Conservation (phyloP, 2,329 filamentous ascomycete species). For the Ophiocordyceps camponoti-floridani region DNA sequence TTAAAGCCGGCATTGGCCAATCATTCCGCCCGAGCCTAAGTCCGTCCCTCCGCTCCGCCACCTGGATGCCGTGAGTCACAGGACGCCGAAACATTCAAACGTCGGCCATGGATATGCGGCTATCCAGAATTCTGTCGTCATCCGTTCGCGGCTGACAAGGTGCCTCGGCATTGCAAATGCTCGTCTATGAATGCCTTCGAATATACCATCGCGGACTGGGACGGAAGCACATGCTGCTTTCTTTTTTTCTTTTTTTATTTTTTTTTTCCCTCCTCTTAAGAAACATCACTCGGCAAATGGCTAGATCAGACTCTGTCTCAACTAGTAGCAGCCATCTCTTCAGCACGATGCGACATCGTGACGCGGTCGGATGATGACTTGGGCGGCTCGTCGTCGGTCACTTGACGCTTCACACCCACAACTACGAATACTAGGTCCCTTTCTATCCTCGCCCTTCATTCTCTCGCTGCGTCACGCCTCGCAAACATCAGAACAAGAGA, state of each 20-base stretch:
- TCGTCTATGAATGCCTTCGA: not conserved
- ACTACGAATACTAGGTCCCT: not conserved
- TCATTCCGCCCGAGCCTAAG: not conserved
- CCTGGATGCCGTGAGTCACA: not conserved
- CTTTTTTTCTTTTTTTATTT: not conserved
- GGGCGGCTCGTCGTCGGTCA: not conserved
- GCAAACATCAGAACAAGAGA: too few species aligned
- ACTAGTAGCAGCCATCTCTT: not conserved
- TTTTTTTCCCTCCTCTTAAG: not conserved
- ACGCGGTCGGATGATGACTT: not conserved
- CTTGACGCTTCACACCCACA: not conserved
- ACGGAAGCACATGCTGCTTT: not conserved
- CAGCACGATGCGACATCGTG: not conserved
- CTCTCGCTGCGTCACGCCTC: not conserved
- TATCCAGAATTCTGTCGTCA: not conserved
- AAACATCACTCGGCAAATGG: not conserved
- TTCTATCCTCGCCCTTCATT: not conserved
- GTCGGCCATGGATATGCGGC: not conserved
- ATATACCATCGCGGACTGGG: too few species aligned
- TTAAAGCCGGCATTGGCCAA: too few species aligned
- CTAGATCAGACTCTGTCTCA: not conserved
- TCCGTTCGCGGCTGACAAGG: not conserved
- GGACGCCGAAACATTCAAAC: not conserved
- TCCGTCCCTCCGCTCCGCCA: not conserved
- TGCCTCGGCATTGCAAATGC: too few species aligned